phyloP scores from a whole-genome alignment of 305 asterid genomes.

The Fraxinus greggii region DNA sequence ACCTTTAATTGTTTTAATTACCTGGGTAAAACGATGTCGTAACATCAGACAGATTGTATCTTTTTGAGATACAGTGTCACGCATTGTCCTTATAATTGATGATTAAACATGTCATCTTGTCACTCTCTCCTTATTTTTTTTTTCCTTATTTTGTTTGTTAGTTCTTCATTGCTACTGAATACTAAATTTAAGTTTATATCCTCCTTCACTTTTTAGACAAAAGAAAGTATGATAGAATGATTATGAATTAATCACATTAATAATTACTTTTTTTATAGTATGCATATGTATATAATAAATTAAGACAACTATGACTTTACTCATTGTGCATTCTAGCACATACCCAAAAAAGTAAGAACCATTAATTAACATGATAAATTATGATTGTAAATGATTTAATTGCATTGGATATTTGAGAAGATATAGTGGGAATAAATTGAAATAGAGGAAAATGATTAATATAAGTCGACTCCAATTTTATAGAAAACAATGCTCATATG shows the following conservation, averaged over 20 bases:
- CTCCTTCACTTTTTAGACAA: neutral
- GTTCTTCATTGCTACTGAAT: neutral
- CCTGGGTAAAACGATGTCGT: constrained; percentile 1
- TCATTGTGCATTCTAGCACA: neutral
- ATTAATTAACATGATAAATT: neutral
- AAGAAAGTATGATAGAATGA: neutral
- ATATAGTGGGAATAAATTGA: neutral
- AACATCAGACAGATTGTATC: constrained; percentile 24
- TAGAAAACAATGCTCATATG: neutral
- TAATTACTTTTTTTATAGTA: neutral
- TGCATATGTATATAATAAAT: neutral
- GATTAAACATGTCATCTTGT: constrained; percentile 14
- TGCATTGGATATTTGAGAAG: neutral
- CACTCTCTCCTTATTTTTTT: neutral
- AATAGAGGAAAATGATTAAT: neutral
- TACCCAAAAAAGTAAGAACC: neutral
- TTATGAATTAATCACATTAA: neutral
- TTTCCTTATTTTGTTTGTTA: neutral
- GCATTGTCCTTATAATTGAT: neutral
- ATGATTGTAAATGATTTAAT: neutral
- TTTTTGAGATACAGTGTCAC: constrained; percentile 9
- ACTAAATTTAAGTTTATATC: neutral
- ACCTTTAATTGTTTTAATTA: constrained; percentile 8
- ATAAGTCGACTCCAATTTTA: neutral
- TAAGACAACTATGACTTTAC: neutral